Evolutionary conservation across 805 yeast species (phyloP).

Genomic region (Candida wancherniae): DNA sequence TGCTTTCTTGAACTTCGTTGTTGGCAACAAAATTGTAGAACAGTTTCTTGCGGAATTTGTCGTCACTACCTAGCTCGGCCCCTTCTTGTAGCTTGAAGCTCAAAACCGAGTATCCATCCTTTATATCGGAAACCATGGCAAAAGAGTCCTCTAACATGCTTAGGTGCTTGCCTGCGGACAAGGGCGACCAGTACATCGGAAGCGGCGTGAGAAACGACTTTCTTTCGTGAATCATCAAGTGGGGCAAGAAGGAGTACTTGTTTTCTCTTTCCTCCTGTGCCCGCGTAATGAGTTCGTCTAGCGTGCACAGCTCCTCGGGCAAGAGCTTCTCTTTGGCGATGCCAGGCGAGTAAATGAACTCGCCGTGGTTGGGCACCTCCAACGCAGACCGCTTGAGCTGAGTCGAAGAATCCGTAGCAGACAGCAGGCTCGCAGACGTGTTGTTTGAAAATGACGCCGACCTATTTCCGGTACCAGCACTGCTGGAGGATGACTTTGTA

Average conservation of each 20-base stretch:
- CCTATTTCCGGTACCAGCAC: neutral
- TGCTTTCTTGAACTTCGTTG: slow-evolving; percentile 26
- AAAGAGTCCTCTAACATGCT: slow-evolving; percentile 20
- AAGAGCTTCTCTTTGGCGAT: slow-evolving; percentile 1
- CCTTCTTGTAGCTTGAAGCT: slow-evolving; percentile 14
- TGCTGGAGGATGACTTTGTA: neutral
- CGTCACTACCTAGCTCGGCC: slow-evolving; percentile 1
- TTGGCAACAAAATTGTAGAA: slow-evolving; percentile 37
- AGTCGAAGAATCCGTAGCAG: neutral
- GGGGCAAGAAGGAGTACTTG: slow-evolving; percentile 22
- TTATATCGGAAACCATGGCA: slow-evolving; percentile 22
- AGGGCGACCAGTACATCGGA: slow-evolving; percentile 38
- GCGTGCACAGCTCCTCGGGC: slow-evolving; percentile 4
- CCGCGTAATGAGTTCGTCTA: slow-evolving; percentile 11
- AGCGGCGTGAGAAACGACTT: slow-evolving; percentile 26
- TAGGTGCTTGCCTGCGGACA: slow-evolving; percentile 25
- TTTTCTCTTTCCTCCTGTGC: slow-evolving; percentile 15
- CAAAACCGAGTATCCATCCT: slow-evolving; percentile 28
- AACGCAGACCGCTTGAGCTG: slow-evolving; percentile 7
- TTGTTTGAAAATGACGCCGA: neutral
- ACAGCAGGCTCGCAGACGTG: neutral
- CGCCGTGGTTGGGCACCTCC: slow-evolving; percentile 12
- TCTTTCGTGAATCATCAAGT: slow-evolving; percentile 23
- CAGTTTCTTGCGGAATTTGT: slow-evolving; percentile 10
- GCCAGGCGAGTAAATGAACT: slow-evolving; percentile 7